Evolutionary conservation across 1,139 yeast species (phyloP).

Genomic region (Barnettozyma hawaiiensis): DNA sequence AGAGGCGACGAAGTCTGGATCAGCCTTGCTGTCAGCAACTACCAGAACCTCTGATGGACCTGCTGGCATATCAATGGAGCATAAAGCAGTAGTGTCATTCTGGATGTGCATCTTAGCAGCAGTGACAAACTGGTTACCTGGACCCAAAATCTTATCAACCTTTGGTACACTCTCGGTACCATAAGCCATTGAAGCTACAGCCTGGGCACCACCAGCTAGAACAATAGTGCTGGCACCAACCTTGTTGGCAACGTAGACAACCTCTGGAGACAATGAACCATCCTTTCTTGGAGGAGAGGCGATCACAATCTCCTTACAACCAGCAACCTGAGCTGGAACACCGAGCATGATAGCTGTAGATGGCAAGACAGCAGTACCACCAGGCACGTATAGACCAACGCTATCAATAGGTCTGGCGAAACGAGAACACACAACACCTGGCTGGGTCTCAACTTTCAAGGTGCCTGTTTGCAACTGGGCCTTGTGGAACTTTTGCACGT

Average conservation of each 20-base stretch:
- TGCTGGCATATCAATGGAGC: slow-evolving; percentile 99
- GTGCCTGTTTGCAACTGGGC: slow-evolving; percentile 78
- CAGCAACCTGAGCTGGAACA: slow-evolving; percentile 98
- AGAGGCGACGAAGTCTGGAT: slow-evolving; percentile 92
- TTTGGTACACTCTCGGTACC: slow-evolving; percentile 91
- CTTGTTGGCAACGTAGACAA: slow-evolving; percentile 93
- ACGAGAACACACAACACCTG: slow-evolving; percentile 91
- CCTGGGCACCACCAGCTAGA: slow-evolving; percentile 99
- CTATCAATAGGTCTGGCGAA: slow-evolving; percentile 91
- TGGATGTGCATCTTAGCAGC: slow-evolving; percentile 98
- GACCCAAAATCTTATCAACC: slow-evolving; percentile 95
- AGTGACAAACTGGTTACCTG: slow-evolving; percentile 98
- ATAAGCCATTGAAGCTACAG: slow-evolving; percentile 97
- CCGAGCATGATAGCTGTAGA: slow-evolving; percentile 98
- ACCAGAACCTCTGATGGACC: slow-evolving; percentile 98
- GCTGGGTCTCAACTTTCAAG: slow-evolving; percentile 84
- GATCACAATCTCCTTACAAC: slow-evolving; percentile 85
- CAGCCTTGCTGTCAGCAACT: slow-evolving; percentile 80
- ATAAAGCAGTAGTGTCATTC: slow-evolving; percentile 90
- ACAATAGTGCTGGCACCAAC: slow-evolving; percentile 87
- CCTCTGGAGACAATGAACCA: slow-evolving; percentile 93
- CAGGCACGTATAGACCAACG: slow-evolving; percentile 95
- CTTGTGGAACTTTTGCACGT: slow-evolving; percentile 86
- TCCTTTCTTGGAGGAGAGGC: slow-evolving; percentile 98
- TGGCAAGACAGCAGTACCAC: slow-evolving; percentile 97